A percentile compares a stretch with the other conserved stretches of the same genome.
phyloP scores from a whole-genome alignment of 2,329 filamentous ascomycete genomes.

The Drechslerella stenobrocha region DNA sequence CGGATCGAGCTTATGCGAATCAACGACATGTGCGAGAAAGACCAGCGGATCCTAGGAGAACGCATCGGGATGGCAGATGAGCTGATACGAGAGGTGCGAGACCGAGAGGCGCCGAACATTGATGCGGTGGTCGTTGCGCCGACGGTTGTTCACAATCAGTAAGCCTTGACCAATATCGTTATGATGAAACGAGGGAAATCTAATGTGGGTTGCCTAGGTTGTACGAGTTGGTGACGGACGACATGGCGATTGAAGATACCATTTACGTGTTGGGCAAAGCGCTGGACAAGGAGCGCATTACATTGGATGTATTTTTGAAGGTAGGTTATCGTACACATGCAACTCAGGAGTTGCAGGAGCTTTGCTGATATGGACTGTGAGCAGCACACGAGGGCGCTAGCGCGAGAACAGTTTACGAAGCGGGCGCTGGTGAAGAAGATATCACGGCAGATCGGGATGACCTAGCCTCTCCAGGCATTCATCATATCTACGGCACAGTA shows the following conservation, averaged over 20 bases:
- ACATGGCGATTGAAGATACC: slow-evolving; percentile 80
- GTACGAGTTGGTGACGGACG: slow-evolving; percentile 85
- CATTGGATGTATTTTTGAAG: slow-evolving; percentile 74
- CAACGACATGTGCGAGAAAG: slow-evolving; percentile 70
- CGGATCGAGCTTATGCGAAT: slow-evolving; percentile 71
- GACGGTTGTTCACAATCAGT: slow-evolving; percentile 85
- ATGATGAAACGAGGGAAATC: too few species aligned
- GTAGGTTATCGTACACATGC: too few species aligned
- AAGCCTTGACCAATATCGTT: neutral
- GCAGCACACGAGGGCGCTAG: slow-evolving; percentile 68
- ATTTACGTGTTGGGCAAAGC: slow-evolving; percentile 79
- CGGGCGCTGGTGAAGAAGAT: slow-evolving; percentile 80
- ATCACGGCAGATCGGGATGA: slow-evolving; percentile 72
- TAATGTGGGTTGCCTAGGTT: slow-evolving; percentile 56
- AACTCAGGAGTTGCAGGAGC: too few species aligned
- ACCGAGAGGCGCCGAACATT: slow-evolving; percentile 71
- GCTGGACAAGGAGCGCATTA: slow-evolving; percentile 72
- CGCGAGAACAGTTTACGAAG: slow-evolving; percentile 79
- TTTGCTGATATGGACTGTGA: slow-evolving; percentile 6
- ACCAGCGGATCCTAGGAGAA: slow-evolving; percentile 76
- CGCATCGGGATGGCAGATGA: slow-evolving; percentile 76
- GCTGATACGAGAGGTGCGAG: slow-evolving; percentile 72
- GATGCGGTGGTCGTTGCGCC: slow-evolving; percentile 93
- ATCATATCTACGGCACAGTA: neutral
- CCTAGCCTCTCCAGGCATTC: neutral